phyloP scores from a whole-genome alignment of 208 protist genomes.

The Blechomonas ayalai region DNA sequence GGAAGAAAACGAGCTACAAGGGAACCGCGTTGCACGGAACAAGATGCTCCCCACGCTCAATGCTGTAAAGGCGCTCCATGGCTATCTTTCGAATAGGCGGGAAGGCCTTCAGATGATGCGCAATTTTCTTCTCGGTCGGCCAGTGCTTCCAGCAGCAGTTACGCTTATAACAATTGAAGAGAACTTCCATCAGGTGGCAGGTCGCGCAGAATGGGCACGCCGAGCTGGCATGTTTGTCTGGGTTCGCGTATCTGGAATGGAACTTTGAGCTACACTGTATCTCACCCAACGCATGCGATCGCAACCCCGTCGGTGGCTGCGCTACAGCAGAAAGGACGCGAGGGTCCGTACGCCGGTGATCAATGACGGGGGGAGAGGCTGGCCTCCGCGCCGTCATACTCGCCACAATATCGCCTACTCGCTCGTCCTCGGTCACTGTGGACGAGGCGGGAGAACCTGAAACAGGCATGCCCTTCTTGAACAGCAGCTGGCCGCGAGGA shows the following conservation, averaged over 20 bases:
- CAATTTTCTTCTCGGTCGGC: constrained; percentile 46
- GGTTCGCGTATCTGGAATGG: constrained; percentile 35
- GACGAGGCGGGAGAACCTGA: no score
- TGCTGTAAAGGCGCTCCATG: constrained; percentile 16
- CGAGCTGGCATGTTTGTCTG: constrained; percentile 28
- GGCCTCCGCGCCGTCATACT: no score
- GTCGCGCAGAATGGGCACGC: constrained; percentile 52
- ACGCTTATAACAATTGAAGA: constrained; percentile 42
- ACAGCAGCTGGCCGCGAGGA: no score
- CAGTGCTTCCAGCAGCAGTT: constrained; percentile 57
- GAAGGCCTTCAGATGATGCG: constrained; percentile 29
- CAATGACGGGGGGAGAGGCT: no score
- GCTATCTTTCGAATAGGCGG: constrained; percentile 30
- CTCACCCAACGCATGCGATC: no score
- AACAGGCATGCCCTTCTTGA: no score
- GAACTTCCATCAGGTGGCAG: constrained; percentile 65
- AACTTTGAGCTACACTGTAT: constrained; percentile 40
- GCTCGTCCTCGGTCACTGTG: no score
- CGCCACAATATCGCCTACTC: no score
- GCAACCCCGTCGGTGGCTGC: no score
- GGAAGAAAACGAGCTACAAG: background rate
- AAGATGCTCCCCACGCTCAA: constrained; percentile 22
- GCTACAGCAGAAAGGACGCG: no score
- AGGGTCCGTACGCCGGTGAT: no score
- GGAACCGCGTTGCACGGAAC: constrained; percentile 20